A percentile compares a stretch with the other conserved stretches of the same genome.
These are phyloP conservation scores for Somion occarium DNA, from an alignment of 1,284 basidiomycete genomes.

Conservation along the genomic window DNA sequence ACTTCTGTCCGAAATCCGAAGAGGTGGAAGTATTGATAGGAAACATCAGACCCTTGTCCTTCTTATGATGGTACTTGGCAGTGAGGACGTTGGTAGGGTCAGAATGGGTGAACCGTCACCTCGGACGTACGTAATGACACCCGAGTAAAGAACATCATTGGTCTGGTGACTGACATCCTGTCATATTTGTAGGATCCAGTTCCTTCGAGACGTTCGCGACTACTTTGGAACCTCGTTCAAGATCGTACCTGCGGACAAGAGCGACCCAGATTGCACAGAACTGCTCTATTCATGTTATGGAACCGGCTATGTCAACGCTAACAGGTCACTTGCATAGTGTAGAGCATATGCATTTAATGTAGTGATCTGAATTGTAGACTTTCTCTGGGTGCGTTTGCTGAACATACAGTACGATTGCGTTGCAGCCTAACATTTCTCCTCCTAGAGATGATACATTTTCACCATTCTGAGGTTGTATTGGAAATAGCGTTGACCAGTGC, in stretches of 20 bases:
- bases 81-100: slow-evolving; percentile 92
- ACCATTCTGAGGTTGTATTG: too few species aligned
- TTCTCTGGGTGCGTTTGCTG: too few species aligned
- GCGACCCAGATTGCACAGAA: slow-evolving; percentile 44
- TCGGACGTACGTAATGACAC: slow-evolving; percentile 62
- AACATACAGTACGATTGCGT: too few species aligned
- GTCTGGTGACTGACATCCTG: not conserved
- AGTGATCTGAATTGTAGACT: too few species aligned
- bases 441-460: too few species aligned
- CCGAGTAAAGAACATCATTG: not conserved
- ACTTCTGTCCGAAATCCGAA: slow-evolving; percentile 75
- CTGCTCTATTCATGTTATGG: slow-evolving; percentile 78
- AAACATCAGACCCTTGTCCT: slow-evolving; percentile 88
- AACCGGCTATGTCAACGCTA: slow-evolving; percentile 72
- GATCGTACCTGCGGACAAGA: slow-evolving; percentile 41
- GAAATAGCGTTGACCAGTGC: too few species aligned
- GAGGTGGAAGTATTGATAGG: slow-evolving; percentile 88
- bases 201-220: slow-evolving; percentile 77
- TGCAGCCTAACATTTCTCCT: too few species aligned
- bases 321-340: slow-evolving; percentile 63
- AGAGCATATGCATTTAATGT: too few species aligned
- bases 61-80: slow-evolving; percentile 90
- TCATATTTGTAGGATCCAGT: slow-evolving; percentile 66
- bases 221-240: slow-evolving; percentile 72
- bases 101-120: slow-evolving; percentile 79